Conservation (phyloP, 192 early-diverging fungal genomes). For the Gryganskiella cystojenkinii region DNA sequence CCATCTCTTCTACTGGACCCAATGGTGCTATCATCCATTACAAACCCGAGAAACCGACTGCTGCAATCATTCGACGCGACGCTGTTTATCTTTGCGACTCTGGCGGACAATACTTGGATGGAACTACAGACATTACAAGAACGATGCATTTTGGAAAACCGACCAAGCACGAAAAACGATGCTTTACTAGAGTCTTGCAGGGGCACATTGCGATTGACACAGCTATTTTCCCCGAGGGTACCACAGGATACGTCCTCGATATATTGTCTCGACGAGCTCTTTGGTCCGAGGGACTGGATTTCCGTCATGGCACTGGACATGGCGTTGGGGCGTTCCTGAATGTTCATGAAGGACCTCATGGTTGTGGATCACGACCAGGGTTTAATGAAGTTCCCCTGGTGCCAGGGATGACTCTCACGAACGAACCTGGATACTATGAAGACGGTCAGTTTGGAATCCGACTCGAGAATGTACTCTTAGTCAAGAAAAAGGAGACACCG, state of each 20-base stretch:
- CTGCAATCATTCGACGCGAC: constrained; percentile 76
- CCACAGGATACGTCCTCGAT: constrained; percentile 92
- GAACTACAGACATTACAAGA: constrained; percentile 98
- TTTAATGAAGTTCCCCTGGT: constrained; percentile 82
- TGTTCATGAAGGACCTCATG: constrained; percentile 96
- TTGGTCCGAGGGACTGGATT: constrained; percentile 95
- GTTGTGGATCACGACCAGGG: constrained; percentile 81
- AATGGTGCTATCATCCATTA: constrained; percentile 99
- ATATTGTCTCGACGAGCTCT: constrained; percentile 85
- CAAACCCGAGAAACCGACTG: constrained; percentile 84
- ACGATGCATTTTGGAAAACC: constrained; percentile 92
- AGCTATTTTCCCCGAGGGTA: constrained; percentile 90
- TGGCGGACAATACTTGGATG: constrained; percentile 96
- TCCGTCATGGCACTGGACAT: constrained; percentile 97
- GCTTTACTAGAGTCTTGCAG: constrained; percentile 97
- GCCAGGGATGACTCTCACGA: constrained; percentile 95
- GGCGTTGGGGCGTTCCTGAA: constrained; percentile 97
- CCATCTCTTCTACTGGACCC: constrained; percentile 95
- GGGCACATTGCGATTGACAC: constrained; percentile 95
- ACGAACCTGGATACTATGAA: constrained; percentile 98
- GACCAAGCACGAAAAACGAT: constrained; percentile 85
- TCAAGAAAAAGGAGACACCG: constrained; percentile 75
- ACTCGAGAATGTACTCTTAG: constrained; percentile 94
- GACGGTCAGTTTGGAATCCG: constrained; percentile 97
- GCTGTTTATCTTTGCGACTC: constrained; percentile 95